Base-by-base conservation (phyloP, 441 rosid species). In the Pelargonium fulgidum region DNA sequence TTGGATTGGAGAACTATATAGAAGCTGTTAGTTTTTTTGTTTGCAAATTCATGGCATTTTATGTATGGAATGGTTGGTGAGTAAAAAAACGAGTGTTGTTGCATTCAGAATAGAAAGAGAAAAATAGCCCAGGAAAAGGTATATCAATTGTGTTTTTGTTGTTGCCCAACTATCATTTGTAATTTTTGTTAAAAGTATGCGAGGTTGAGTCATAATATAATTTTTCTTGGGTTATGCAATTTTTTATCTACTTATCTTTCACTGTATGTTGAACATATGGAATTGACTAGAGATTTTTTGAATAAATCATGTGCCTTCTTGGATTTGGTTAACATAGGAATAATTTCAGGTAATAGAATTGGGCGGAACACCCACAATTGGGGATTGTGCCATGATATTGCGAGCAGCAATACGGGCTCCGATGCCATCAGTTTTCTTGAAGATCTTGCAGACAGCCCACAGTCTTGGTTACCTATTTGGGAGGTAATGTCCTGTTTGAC, bases 371-470 rank as follows among this genome's bases (percentile, higher is more conserved):
- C 97, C 98, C 2, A 89, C 95, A 1, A 77, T 89, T 68, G 97
- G 95, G 10, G 98, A 93, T 74, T 91, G 95, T 78, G 98, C 97
- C 11, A 79, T 87, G 83, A 87, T 91, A 73, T 36, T 93, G 71
- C 87, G 90, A 44, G 95, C 96, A 71, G 92, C 97, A 39, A 68
- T 91, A 77, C 85, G 86, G 80, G 95, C 91, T 81, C 93, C 96
- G 14, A 42, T 91, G 85, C 99, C 97, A 77, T 85, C 96, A 69
- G 86, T 86, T 22, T 93, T 91, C 84, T 83, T 86, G 86, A 86
- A 81, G 84, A 88, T 91, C 83, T 82, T 93, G 79, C 95, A 85
- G 81, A 89, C 77, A 8, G 74, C 93, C 4, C 99, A 91, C 76
- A 74, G 83, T 76, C 85, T 88, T 62, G 93, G 95, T 69, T 93